Base-by-base conservation (phyloP, 768 basidiomycete species). In the Leccinum imitatum region DNA sequence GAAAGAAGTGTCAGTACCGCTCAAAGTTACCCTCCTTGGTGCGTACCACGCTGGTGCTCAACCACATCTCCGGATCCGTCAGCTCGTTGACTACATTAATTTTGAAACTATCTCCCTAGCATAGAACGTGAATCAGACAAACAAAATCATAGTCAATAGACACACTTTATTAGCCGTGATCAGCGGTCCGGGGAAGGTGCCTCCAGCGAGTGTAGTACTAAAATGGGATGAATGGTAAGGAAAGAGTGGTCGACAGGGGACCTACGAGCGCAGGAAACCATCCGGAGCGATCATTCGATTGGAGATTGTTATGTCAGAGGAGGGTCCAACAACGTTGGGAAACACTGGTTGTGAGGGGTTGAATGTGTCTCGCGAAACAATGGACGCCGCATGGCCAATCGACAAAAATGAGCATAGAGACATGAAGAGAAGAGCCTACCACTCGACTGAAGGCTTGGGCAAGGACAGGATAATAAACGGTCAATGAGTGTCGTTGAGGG, bases 1-100 rank as follows among this genome's bases (percentile, higher is more conserved):
- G 27, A 33, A 50, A 55, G 19, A 33, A 33, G 33, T 33, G 33
- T 33, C 33, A 33, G 33, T 33, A 33, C 33, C 13, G 11, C 33
- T 33, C 33, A 33, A 33, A 33, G 33, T 33, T 13, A 33, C 33
- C 13, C 33, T 33, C 13, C 13, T 33, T 13, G 13, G 13, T 33
- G 13, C 33, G 4, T 33, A 70, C 69, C 54, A 86, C 80, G 51
- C 78, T 81, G 4, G 84, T 86, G 10, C 73, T 75, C 56, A 77
- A 72, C 53, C 79, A 66, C 84, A 86, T 85, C 5, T 78, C 73
- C 0, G 69, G 65, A 57, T 85, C 79, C 1, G 67, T 75, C 44
- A 85, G 61, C 41, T 73, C 54, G 61, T 85, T 78, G 8, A 77
- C 62, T 11, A 85, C 82, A 37, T 80, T 82, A 31, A 85, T 64